A percentile compares a stretch with the other conserved stretches of the same genome.
Conservation (phyloP, 768 basidiomycete species). For the Calocybe gangraenosa region DNA sequence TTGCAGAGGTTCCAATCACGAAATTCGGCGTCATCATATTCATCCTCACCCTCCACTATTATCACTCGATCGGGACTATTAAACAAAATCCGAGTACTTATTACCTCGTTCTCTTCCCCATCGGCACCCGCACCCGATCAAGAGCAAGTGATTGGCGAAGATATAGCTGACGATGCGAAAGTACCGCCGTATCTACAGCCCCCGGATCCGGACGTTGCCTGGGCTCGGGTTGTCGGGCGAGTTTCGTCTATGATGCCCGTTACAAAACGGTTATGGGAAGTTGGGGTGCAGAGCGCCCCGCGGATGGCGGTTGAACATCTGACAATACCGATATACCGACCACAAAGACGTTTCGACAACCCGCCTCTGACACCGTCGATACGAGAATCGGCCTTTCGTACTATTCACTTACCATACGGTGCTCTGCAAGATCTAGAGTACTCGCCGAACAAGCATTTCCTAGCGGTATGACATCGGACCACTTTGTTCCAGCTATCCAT, state of each 20-base stretch:
- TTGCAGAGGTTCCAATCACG: neutral
- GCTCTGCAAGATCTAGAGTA: conserved; percentile 8
- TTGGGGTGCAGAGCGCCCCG: neutral
- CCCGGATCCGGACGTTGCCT: neutral
- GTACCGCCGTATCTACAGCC: too few species aligned
- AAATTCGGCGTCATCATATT: neutral
- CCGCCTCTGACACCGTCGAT: neutral
- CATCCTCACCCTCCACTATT: neutral
- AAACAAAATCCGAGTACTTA: neutral
- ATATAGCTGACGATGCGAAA: too few species aligned
- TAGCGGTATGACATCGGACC: conserved; percentile 1
- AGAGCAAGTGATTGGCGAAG: neutral
- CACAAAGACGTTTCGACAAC: neutral
- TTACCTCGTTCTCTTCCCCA: neutral
- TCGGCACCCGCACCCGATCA: too few species aligned
- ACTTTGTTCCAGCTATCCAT: neutral
- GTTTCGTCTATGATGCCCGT: neutral
- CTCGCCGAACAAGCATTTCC: conserved; percentile 1
- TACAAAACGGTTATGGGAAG: neutral
- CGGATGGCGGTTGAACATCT: neutral
- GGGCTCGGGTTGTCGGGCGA: neutral
- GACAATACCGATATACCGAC: neutral
- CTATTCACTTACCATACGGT: neutral
- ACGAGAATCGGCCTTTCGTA: neutral
- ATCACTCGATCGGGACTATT: neutral